phyloP scores from a whole-genome alignment of 2,329 filamentous ascomycete genomes.

The Neonectria sp. region DNA sequence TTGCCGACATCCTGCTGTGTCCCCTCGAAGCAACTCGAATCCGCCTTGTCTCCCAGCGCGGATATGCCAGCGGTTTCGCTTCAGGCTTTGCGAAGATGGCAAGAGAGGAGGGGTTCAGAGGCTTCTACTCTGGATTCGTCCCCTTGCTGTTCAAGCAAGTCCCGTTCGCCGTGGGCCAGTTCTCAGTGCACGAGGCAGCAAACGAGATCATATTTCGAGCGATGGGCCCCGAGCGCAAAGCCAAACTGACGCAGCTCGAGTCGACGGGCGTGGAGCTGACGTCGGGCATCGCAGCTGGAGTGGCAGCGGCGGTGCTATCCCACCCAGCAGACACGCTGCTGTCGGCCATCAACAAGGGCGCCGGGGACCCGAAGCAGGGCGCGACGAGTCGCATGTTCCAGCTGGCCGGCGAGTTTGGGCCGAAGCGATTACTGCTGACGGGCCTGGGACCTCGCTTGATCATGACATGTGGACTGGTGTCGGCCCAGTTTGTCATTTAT shows the following conservation, averaged over 20 bases:
- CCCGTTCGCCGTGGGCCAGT: slow-evolving; percentile 94
- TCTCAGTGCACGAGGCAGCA: slow-evolving; percentile 93
- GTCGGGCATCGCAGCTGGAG: slow-evolving; percentile 89
- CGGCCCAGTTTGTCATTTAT: slow-evolving; percentile 70
- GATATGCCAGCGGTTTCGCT: slow-evolving; percentile 80
- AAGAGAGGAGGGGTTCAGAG: slow-evolving; percentile 81
- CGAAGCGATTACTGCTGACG: slow-evolving; percentile 61
- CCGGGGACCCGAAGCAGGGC: slow-evolving; percentile 63
- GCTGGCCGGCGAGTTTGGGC: slow-evolving; percentile 66
- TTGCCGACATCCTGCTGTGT: slow-evolving; percentile 87
- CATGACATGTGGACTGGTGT: slow-evolving; percentile 69
- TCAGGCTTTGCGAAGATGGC: slow-evolving; percentile 83
- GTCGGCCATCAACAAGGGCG: slow-evolving; percentile 70
- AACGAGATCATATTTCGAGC: slow-evolving; percentile 80
- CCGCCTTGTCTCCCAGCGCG: slow-evolving; percentile 86
- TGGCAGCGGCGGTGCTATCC: slow-evolving; percentile 89
- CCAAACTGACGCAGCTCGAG: slow-evolving; percentile 76
- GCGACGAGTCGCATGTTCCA: slow-evolving; percentile 67
- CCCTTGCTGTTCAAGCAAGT: slow-evolving; percentile 91
- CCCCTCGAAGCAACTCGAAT: slow-evolving; percentile 88
- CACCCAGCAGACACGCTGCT: slow-evolving; percentile 84
- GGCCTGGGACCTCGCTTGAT: slow-evolving; percentile 66
- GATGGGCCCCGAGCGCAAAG: slow-evolving; percentile 78
- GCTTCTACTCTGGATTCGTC: slow-evolving; percentile 93
- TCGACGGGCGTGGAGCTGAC: slow-evolving; percentile 89